These are phyloP conservation scores for Dalbergia cultrata DNA, from an alignment of 306 rosid genomes.

Conservation along the genomic window DNA sequence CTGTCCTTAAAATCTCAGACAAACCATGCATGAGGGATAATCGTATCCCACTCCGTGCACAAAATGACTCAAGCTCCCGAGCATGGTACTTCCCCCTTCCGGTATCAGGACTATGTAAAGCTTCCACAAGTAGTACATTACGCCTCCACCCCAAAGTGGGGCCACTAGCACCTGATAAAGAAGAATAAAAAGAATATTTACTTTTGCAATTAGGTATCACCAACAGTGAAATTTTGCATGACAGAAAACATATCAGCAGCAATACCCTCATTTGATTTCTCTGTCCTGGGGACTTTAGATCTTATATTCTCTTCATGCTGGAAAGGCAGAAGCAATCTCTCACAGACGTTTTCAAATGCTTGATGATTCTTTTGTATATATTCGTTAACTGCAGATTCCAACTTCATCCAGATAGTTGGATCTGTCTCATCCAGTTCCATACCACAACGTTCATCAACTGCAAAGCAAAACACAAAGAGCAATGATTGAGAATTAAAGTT, in stretches of 20 bases:
- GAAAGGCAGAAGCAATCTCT: constrained; percentile 84
- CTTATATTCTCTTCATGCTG: constrained; percentile 77
- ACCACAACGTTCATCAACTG: constrained; percentile 99
- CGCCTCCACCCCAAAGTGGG: constrained; percentile 98
- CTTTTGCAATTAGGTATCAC: constrained; percentile 9
- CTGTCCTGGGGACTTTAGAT: constrained; percentile 60
- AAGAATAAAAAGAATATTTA: constrained; percentile 38
- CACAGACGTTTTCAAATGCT: constrained; percentile 80
- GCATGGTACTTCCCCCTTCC: constrained; percentile 78
- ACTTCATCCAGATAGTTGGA: constrained; percentile 88
- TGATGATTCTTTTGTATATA: constrained; percentile 74
- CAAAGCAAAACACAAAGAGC: constrained; percentile 48
- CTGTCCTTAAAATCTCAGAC: constrained; percentile 68
- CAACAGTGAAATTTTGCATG: constrained; percentile 36
- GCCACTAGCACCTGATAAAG: constrained; percentile 62
- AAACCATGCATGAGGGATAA: constrained; percentile 78
- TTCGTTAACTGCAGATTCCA: constrained; percentile 89
- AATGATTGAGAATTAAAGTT: constrained; percentile 46
- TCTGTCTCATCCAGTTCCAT: constrained; percentile 99
- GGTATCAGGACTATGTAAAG: constrained; percentile 85
- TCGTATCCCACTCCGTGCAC: constrained; percentile 78
- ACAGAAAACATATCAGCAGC: constrained; percentile 41
- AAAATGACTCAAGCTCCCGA: constrained; percentile 86
- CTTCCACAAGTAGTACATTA: constrained; percentile 90
- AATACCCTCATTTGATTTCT: constrained; percentile 68